Base-by-base conservation (phyloP, 2,329 filamentous ascomycete genomes). In the Exophiala sp. region DNA sequence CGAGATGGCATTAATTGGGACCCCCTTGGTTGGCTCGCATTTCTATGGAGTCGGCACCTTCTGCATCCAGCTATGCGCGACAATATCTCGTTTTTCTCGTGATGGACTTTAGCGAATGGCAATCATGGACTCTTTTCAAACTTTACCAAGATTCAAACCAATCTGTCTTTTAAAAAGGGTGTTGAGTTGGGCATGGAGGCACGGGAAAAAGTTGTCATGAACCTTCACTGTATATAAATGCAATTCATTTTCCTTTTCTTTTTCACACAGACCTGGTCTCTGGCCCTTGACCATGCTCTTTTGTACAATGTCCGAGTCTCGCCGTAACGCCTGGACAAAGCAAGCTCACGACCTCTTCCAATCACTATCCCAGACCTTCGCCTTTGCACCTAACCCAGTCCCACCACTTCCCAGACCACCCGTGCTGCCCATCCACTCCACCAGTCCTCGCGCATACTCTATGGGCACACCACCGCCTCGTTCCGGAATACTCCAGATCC, bases 351-450 rank as follows among this genome's bases (percentile, higher is more conserved):
- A 43, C 21, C 86, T 82, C 76, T 85, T 95, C 94, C 94, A 99
- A 10, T 77, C 86, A 73, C 95, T 85, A 75, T 97, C 94, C 91
- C 92, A 99, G 18, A 64, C 55, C n/a, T 89, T 83, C 62, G 86
- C 83, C 66, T 79, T 80, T 0, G 79, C 77, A 5, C 92, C 92
- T 46, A 83, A 10, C 21, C 51, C 51, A n/a, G 21, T 34, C 16
- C 46, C 48, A 68, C 97, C 92, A 32, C 88, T 92, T 80, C 96
- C 73, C 63, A 75, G 63, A 44, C 73, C 68, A 14, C 68, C 60
- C 2, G 57, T 61, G 34, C 54, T 57, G 11, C 61, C 61, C 35
- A 63, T 52, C 56, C 58, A 63, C 43, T 64, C 61, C 8, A 58
- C 58, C 53, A 62, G 33, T 2, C 60, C 77, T 61, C 88, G 78